phyloP scores from a whole-genome alignment of 2,329 filamentous ascomycete genomes.

The Daldinia sp. region DNA sequence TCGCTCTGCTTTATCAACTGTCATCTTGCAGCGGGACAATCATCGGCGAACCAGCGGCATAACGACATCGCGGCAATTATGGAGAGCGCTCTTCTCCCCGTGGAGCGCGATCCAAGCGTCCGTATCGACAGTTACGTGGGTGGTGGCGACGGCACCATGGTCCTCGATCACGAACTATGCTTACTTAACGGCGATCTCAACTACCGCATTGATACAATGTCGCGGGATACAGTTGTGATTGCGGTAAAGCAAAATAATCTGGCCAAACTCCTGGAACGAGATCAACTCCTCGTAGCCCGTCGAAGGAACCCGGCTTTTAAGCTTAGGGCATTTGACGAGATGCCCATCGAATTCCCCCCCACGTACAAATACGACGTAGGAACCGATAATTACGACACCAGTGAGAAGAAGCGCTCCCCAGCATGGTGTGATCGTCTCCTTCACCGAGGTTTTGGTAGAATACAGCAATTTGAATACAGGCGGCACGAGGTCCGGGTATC shows the following conservation, averaged over 20 bases:
- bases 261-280: conserved; percentile 86
- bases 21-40: conserved; percentile 93
- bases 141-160: conserved; percentile 94
- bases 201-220: conserved; percentile 98
- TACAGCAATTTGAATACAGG: conserved; percentile 88
- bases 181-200: conserved; percentile 96
- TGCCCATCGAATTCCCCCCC: conserved; percentile 89
- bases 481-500: conserved; percentile 91
- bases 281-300: conserved; percentile 89
- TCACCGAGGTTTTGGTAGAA: conserved; percentile 83
- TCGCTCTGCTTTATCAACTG: conserved; percentile 98
- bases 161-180: conserved; percentile 97
- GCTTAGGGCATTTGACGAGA: conserved; percentile 89
- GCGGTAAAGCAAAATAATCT: conserved; percentile 86
- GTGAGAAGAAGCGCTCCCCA: conserved; percentile 92
- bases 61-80: conserved; percentile 92
- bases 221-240: conserved; percentile 89
- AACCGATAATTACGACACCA: conserved; percentile 92
- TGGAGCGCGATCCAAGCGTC: conserved; percentile 73
- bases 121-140: conserved; percentile 85
- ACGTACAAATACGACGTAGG: conserved; percentile 99
- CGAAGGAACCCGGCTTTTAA: conserved; percentile 91
- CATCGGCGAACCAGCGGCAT: conserved; percentile 89
- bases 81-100: conserved; percentile 79
- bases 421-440: conserved; percentile 97